These are phyloP conservation scores for Cicer yamashitae DNA, from an alignment of 306 rosid species.

Conservation along the genomic window DNA sequence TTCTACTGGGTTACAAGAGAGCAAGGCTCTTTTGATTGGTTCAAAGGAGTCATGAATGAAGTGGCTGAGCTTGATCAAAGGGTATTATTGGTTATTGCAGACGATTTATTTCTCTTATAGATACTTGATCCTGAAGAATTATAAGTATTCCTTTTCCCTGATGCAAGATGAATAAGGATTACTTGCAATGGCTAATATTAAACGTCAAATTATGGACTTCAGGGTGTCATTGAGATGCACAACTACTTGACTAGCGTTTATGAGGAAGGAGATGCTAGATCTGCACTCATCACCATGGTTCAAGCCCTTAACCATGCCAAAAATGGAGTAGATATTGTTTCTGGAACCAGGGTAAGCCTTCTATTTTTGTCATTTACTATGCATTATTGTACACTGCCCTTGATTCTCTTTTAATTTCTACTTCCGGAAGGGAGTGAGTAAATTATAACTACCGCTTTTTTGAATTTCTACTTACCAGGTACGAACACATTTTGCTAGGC, in stretches of 20 bases:
- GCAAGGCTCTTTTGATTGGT: constrained; percentile 99
- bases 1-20: constrained; percentile 99
- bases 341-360: constrained; percentile 85
- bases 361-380: constrained; percentile 13
- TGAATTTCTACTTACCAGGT: constrained; percentile 61
- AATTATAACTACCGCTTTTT: constrained; percentile 4
- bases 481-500: constrained; percentile 98
- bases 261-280: constrained; percentile 98
- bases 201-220: constrained; percentile 46
- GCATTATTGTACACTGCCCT: neutral
- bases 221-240: constrained; percentile 99
- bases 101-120: constrained; percentile 20
- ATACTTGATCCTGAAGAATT: constrained; percentile 36
- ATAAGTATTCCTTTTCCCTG: constrained; percentile 25
- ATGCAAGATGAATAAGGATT: constrained; percentile 34
- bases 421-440: constrained; percentile 9
- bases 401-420: constrained; percentile 27
- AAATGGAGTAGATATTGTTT: constrained; percentile 96
- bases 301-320: constrained; percentile 99
- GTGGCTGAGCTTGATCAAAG: constrained; percentile 94
- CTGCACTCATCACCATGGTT: constrained; percentile 98
- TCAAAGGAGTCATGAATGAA: constrained; percentile 99
- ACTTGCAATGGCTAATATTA: constrained; percentile 42
- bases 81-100: constrained; percentile 54
- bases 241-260: constrained; percentile 98